phyloP scores from a whole-genome alignment of 163 green algal genomes.

The Scenedesmus sp. region DNA sequence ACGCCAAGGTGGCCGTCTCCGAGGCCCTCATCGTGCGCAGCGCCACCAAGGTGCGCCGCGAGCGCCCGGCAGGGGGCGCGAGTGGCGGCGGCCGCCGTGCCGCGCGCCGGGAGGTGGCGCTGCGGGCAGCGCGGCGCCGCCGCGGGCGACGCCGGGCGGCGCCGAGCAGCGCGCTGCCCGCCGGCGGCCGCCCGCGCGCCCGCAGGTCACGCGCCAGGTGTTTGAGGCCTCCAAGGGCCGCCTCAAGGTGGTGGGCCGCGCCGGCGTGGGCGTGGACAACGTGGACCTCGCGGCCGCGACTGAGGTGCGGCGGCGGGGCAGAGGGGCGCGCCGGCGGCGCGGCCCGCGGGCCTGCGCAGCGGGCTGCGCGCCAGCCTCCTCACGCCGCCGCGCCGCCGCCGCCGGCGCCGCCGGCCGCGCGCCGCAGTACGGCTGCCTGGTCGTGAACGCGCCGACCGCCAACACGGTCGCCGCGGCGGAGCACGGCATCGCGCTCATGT shows the following conservation, averaged over 20 bases:
- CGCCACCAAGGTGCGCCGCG: conserved; percentile 80
- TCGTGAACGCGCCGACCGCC: conserved; percentile 97
- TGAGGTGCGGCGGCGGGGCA: conserved; percentile 63
- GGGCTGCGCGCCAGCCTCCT: too few relatives aligned
- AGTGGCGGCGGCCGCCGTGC: neutral
- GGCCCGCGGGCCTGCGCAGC: too few relatives aligned
- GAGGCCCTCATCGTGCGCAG: conserved; percentile 95
- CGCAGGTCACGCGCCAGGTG: conserved; percentile 87
- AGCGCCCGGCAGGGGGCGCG: neutral
- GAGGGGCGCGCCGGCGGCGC: neutral
- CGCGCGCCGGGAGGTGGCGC: neutral
- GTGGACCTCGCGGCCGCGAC: conserved; percentile 94
- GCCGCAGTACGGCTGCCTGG: conserved; percentile 84
- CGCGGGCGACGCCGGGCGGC: neutral
- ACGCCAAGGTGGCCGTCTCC: conserved; percentile 73
- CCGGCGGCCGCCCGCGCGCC: neutral
- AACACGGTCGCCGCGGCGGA: conserved; percentile 98
- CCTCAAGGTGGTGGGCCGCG: conserved; percentile 95
- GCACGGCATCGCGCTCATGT: conserved; percentile 96
- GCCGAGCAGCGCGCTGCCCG: neutral
- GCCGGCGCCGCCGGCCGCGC: neutral
- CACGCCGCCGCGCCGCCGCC: too few relatives aligned
- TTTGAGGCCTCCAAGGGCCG: conserved; percentile 92
- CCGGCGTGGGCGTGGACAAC: conserved; percentile 97
- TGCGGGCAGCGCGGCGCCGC: neutral